Evolutionary conservation across 306 rosid species (phyloP).

Genomic region (Parietaria judaica): DNA sequence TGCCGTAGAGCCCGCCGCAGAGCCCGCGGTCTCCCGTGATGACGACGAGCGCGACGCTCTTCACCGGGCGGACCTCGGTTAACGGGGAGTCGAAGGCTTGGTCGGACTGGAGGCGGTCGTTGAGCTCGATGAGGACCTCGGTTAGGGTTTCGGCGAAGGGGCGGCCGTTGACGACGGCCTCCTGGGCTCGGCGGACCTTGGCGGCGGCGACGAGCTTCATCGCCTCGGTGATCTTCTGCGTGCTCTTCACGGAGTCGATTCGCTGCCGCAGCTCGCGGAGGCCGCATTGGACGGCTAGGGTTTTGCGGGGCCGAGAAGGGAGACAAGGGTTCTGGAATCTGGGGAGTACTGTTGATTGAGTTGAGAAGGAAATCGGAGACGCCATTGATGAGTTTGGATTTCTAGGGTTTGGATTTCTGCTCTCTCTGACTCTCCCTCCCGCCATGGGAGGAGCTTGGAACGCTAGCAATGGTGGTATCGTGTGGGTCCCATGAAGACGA

Average conservation of each 20-base stretch:
- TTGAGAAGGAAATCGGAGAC: not conserved
- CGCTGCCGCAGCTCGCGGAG: conserved; percentile 49
- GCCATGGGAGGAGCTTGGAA: no score
- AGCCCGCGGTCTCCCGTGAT: conserved; percentile 60
- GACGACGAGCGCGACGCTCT: conserved; percentile 50
- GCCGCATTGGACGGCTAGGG: conserved; percentile 28
- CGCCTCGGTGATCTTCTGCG: conserved; percentile 65
- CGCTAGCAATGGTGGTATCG: no score
- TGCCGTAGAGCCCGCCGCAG: conserved; percentile 64
- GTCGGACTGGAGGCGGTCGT: conserved; percentile 31
- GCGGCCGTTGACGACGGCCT: conserved; percentile 60
- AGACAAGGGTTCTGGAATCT: conserved; percentile 19
- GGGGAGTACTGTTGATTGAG: conserved; percentile 13
- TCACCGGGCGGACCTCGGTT: conserved; percentile 37
- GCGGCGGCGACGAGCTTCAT: conserved; percentile 81
- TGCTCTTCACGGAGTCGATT: conserved; percentile 41
- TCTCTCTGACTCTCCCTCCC: no score
- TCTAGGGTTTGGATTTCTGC: not conserved
- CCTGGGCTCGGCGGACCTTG: conserved; percentile 69
- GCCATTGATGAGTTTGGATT: not conserved
- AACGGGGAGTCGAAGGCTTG: conserved; percentile 48
- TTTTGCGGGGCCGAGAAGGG: not conserved
- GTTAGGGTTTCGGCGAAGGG: conserved; percentile 57
- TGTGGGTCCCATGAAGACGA: no score
- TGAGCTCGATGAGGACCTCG: conserved; percentile 41